These are phyloP conservation scores for Gamsiella multidivaricata DNA, from an alignment of 192 early-diverging fungal genomes.

Conservation along the genomic window DNA sequence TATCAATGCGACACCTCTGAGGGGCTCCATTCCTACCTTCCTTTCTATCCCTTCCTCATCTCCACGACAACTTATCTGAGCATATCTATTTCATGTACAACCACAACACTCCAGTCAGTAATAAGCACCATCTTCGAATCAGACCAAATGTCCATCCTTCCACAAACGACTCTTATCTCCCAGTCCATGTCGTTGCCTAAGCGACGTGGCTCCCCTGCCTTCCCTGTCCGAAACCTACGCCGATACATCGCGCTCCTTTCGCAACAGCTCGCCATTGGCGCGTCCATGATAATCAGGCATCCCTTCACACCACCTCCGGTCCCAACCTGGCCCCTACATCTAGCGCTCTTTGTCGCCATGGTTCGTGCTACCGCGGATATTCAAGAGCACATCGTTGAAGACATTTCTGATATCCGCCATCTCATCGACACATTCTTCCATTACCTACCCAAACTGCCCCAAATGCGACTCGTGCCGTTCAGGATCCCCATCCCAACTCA, in stretches of 20 bases:
- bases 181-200: slow-evolving; percentile 14
- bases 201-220: slow-evolving; percentile 20
- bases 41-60: not conserved
- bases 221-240: slow-evolving; percentile 39
- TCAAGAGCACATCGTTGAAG: slow-evolving; percentile 43
- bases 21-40: not conserved
- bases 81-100: too few species aligned
- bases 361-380: slow-evolving; percentile 10
- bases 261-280: slow-evolving; percentile 24
- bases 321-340: slow-evolving; percentile 43
- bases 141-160: slow-evolving; percentile 9
- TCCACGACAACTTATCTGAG: not conserved
- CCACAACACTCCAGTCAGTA: too few species aligned
- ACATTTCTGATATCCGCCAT: slow-evolving; percentile 32
- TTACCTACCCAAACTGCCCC: slow-evolving; percentile 35
- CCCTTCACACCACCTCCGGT: slow-evolving; percentile 31
- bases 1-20: too few species aligned
- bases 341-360: slow-evolving; percentile 36
- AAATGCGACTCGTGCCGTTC: slow-evolving; percentile 36
- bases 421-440: slow-evolving; percentile 42
- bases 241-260: slow-evolving; percentile 29
- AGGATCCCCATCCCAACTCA: slow-evolving; percentile 16
- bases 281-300: slow-evolving; percentile 38
- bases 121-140: too few species aligned
- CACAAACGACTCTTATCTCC: slow-evolving; percentile 25